These are phyloP conservation scores for Akanthomyces muscarius DNA, from an alignment of 2,329 filamentous ascomycete species.

Conservation along the genomic window DNA sequence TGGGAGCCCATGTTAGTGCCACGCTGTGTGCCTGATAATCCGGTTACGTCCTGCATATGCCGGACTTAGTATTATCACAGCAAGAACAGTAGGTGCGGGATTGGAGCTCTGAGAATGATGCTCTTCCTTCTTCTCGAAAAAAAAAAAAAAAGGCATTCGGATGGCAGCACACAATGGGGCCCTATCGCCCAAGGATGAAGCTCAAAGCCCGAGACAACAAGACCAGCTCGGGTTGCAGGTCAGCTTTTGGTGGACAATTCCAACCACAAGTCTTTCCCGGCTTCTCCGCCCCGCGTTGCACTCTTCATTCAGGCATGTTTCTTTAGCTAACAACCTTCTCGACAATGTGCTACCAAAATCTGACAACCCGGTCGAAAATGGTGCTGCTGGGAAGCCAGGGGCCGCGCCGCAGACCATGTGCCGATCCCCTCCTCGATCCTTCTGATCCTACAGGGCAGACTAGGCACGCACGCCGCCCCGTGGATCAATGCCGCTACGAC, in stretches of 20 bases:
- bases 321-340: background rate
- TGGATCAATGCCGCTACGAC: background rate
- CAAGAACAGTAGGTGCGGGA: background rate
- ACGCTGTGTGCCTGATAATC: conserved; percentile 4
- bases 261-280: background rate
- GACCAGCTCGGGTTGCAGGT: background rate
- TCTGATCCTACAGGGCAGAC: background rate
- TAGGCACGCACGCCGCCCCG: no score
- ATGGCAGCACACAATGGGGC: background rate
- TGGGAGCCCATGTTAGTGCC: background rate
- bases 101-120: background rate
- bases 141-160: background rate
- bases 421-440: background rate
- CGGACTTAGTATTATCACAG: background rate
- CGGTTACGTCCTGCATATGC: background rate
- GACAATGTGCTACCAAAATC: background rate
- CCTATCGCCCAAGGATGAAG: background rate
- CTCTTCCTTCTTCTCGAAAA: no score
- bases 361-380: background rate
- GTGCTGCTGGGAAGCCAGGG: background rate
- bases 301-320: background rate
- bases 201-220: background rate
- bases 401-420: background rate
- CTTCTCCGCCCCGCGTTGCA: background rate
- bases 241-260: background rate